These are phyloP conservation scores for Cercospora zeae-maydis DNA, from an alignment of 2,329 filamentous ascomycete species.

Conservation along the genomic window DNA sequence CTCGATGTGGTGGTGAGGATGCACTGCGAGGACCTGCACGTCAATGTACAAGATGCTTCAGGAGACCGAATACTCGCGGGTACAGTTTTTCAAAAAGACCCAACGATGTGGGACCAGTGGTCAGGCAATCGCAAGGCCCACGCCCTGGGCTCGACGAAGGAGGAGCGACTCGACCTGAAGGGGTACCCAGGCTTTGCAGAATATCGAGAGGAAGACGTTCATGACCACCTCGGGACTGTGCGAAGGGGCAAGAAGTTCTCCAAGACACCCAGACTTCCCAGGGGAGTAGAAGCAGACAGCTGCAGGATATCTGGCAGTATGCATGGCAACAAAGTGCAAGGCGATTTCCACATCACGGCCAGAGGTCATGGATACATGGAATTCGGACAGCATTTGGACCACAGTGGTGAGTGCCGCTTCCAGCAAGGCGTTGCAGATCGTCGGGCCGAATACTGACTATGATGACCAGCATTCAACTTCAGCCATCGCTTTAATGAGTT, in stretches of 20 bases:
- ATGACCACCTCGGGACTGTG: constrained; percentile 78
- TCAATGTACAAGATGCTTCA: constrained; percentile 95
- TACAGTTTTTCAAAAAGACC: constrained; percentile 67
- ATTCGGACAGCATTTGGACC: constrained; percentile 74
- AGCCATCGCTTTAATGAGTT: constrained; percentile 94
- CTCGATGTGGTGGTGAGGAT: constrained; percentile 89
- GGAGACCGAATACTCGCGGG: constrained; percentile 88
- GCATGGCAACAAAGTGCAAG: constrained; percentile 93
- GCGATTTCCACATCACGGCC: constrained; percentile 96
- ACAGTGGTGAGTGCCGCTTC: constrained; percentile 58
- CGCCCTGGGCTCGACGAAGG: constrained; percentile 55
- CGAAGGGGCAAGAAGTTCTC: constrained; percentile 60
- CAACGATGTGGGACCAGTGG: constrained; percentile 81
- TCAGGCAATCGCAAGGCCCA: constrained; percentile 63
- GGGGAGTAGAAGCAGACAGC: constrained; percentile 57
- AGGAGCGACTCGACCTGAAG: constrained; percentile 52
- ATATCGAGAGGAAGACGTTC: constrained; percentile 76
- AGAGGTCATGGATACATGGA: constrained; percentile 92
- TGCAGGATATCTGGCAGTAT: constrained; percentile 88
- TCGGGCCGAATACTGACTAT: constrained; percentile 3
- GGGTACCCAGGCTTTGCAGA: constrained; percentile 60
- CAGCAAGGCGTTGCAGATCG: not conserved
- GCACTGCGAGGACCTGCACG: constrained; percentile 80
- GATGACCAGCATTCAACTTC: constrained; percentile 79
- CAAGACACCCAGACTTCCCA: constrained; percentile 66